A percentile compares a stretch with the other conserved stretches of the same genome.
These are phyloP conservation scores for Capillidium rhysosporum DNA, from an alignment of 371 early-diverging fungal genomes.

Conservation along the genomic window DNA sequence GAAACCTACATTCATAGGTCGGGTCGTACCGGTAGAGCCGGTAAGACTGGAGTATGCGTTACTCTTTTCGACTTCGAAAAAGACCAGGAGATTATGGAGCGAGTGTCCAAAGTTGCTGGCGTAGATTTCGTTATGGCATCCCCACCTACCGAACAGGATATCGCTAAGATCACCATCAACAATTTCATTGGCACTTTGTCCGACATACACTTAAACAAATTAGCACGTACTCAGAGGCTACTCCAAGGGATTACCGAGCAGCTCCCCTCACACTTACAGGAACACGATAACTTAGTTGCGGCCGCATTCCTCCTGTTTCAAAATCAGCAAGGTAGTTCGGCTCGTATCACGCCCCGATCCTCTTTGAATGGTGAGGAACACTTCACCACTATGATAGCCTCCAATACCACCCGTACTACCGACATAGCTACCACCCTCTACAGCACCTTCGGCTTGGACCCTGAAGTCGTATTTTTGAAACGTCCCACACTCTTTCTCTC, in stretches of 20 bases:
- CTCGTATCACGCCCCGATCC: neutral
- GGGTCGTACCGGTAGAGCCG: constrained; percentile 97
- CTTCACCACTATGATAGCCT: neutral
- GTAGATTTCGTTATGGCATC: neutral
- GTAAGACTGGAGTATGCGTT: constrained; percentile 73
- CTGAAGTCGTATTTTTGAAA: neutral
- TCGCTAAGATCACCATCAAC: no score
- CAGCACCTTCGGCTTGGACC: neutral
- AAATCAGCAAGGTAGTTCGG: no score
- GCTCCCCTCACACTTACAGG: no score
- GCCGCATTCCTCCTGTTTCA: no score
- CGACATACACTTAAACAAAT: no score
- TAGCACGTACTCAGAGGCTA: no score
- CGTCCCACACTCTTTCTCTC: neutral
- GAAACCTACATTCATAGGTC: constrained; percentile 94
- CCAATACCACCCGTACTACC: neutral
- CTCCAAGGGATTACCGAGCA: no score
- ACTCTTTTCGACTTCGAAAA: constrained; percentile 62
- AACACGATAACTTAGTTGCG: no score
- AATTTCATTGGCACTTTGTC: no score
- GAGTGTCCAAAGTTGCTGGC: neutral
- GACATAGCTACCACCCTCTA: neutral
- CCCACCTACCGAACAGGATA: neutral
- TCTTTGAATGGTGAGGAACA: neutral
- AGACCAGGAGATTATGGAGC: neutral